Percentiles rank a stretch among this genome's conserved stretches.
Conservation (phyloP, 2,329 filamentous ascomycete genomes). For the Lachnellula occidentalis region DNA sequence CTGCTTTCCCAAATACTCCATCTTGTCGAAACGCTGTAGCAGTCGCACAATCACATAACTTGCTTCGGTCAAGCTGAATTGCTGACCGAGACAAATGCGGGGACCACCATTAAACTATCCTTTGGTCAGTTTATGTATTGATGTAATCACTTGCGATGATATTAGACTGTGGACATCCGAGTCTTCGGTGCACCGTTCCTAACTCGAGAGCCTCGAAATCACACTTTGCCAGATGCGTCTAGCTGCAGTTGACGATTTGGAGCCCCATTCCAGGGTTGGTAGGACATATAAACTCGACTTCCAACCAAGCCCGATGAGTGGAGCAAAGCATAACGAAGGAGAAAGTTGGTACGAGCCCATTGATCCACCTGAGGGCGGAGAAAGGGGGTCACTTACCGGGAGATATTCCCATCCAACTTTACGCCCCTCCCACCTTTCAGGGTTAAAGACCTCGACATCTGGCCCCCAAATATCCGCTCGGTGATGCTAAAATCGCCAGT, state of each 20-base stretch:
- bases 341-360: no score
- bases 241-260: no score
- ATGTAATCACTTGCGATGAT: background rate
- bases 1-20: conserved; percentile 30
- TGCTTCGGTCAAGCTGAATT: conserved; percentile 35
- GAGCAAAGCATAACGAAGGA: no score
- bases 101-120: conserved; percentile 34
- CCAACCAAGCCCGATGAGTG: no score
- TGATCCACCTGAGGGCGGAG: no score
- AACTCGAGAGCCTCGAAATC: no score
- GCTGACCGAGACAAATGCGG: conserved; percentile 34
- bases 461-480: conserved; percentile 34
- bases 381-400: conserved; percentile 23
- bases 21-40: conserved; percentile 31
- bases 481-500: conserved; percentile 19
- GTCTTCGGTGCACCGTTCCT: no score
- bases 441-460: conserved; percentile 33
- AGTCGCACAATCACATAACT: conserved; percentile 32
- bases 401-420: conserved; percentile 42
- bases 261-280: no score
- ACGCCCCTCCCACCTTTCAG: conserved; percentile 33
- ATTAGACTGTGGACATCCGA: background rate
- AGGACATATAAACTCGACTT: no score
- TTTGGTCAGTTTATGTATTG: background rate
- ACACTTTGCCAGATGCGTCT: no score